Conservation (phyloP, 257 asterid genomes). For the Prunella vulgaris region DNA sequence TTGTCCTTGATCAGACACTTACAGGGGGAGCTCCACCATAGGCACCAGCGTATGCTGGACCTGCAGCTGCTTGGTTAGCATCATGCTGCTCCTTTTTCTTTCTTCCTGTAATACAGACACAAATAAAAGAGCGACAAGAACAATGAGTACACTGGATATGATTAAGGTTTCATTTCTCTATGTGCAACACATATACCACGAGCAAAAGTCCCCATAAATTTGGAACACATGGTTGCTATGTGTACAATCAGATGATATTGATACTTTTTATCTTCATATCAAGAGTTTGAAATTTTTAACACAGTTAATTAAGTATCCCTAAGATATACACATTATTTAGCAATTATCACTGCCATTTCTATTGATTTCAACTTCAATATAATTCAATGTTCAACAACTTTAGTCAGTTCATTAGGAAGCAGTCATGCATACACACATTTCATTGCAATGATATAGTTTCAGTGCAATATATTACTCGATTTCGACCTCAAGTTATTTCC, state of each 20-base stretch:
- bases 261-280: background rate
- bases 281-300: background rate
- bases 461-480: background rate
- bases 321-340: background rate
- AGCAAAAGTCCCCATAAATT: background rate
- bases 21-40: constrained; percentile 90
- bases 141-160: background rate
- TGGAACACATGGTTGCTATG: background rate
- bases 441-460: background rate
- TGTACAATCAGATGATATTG: background rate
- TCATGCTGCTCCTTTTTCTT: constrained; percentile 91
- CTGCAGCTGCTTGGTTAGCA: constrained; percentile 64
- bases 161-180: background rate
- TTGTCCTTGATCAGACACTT: constrained; percentile 35
- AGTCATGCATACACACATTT: background rate
- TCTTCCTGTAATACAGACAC: constrained; percentile 48
- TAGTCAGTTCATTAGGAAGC: background rate
- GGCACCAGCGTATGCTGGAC: constrained; percentile 65
- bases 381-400: background rate
- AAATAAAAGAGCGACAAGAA: background rate
- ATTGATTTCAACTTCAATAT: background rate
- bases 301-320: no score
- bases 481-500: background rate
- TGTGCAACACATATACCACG: background rate
- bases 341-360: background rate